phyloP scores from a whole-genome alignment of 1,284 basidiomycete genomes.

The Amylostereum areolatum region DNA sequence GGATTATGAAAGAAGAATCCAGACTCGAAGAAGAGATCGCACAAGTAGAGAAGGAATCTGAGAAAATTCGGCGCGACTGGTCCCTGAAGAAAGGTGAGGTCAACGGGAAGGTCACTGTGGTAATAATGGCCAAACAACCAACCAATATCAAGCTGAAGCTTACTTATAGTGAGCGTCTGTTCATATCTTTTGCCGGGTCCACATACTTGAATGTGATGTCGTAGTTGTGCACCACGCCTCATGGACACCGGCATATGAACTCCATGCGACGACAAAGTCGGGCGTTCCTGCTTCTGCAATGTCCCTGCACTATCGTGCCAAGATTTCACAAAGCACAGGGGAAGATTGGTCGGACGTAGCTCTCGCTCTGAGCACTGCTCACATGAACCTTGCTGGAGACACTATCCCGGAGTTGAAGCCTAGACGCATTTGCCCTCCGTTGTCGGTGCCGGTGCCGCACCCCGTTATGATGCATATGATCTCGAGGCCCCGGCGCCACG shows the following conservation, averaged over 20 bases:
- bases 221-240: conserved; percentile 43
- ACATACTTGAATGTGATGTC: not conserved
- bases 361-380: conserved; percentile 49
- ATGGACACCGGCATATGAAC: conserved; percentile 53
- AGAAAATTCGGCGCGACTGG: conserved; percentile 24
- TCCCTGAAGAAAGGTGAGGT: conserved; percentile 29
- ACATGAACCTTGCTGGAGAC: conserved; percentile 13
- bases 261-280: conserved; percentile 41
- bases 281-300: conserved; percentile 38
- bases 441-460: too few relatives aligned
- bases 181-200: not conserved
- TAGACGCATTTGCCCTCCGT: conserved; percentile 12
- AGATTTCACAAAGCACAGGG: conserved; percentile 48
- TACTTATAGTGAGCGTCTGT: conserved; percentile 43
- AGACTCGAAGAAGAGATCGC: conserved; percentile 35
- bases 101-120: conserved; percentile 30
- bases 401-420: conserved; percentile 14
- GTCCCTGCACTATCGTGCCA: conserved; percentile 48
- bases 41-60: conserved; percentile 33
- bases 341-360: conserved; percentile 51
- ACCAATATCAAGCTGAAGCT: conserved; percentile 37
- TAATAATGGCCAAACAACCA: conserved; percentile 30
- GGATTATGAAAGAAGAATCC: conserved; percentile 28
- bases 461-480: too few relatives aligned
- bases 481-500: too few relatives aligned